phyloP scores from a whole-genome alignment of 768 basidiomycete genomes.

The Chalciporus chontae region DNA sequence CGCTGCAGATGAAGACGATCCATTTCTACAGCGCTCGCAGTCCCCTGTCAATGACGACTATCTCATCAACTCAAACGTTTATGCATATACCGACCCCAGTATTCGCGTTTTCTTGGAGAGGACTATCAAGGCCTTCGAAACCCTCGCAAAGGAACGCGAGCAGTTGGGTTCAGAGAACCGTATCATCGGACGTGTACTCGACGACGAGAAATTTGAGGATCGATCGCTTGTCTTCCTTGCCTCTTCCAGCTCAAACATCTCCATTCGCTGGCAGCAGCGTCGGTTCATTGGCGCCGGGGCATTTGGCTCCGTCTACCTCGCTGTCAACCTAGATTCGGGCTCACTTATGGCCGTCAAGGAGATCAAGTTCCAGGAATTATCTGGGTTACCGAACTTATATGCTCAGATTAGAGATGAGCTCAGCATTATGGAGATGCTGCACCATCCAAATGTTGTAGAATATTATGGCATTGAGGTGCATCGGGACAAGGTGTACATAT shows the following conservation, averaged over 20 bases:
- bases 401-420: slow-evolving; percentile 94
- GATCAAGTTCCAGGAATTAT: slow-evolving; percentile 93
- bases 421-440: slow-evolving; percentile 96
- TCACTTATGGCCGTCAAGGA: slow-evolving; percentile 99
- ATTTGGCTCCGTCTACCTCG: slow-evolving; percentile 98
- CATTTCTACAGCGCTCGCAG: slow-evolving; percentile 43
- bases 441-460: slow-evolving; percentile 96
- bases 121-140: slow-evolving; percentile 51
- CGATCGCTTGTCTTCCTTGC: slow-evolving; percentile 92
- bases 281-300: slow-evolving; percentile 98
- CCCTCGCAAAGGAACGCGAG: slow-evolving; percentile 64
- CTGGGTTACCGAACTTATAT: slow-evolving; percentile 83
- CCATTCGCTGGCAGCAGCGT: slow-evolving; percentile 97
- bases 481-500: slow-evolving; percentile 97
- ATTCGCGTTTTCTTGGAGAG: slow-evolving; percentile 78
- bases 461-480: slow-evolving; percentile 99
- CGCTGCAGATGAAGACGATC: slow-evolving; percentile 43
- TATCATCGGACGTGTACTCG: slow-evolving; percentile 85
- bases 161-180: slow-evolving; percentile 65
- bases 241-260: slow-evolving; percentile 92
- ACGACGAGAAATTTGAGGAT: slow-evolving; percentile 92
- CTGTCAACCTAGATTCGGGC: slow-evolving; percentile 93
- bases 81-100: slow-evolving; percentile 56
- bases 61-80: slow-evolving; percentile 23
- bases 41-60: slow-evolving; percentile 37